Evolutionary conservation across 176 grass and related monocot genomes (phyloP).

Genomic region (Elymus sibiricus): DNA sequence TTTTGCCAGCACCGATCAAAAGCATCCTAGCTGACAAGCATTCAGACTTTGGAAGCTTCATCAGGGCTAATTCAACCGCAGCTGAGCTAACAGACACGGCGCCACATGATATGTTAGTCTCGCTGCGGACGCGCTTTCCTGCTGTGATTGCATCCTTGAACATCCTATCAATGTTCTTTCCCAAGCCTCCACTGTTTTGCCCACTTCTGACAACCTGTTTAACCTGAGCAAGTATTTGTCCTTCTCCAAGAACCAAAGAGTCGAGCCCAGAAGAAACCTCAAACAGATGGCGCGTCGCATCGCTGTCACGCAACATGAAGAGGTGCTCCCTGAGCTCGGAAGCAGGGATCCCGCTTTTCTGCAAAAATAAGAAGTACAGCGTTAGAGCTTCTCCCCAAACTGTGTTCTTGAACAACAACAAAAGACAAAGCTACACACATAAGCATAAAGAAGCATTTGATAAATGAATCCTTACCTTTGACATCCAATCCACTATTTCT

Average conservation of each 20-base stretch:
- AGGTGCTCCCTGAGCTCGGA: slow-evolving; percentile 77
- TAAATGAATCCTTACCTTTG: slow-evolving; percentile 60
- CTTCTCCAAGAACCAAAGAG: slow-evolving; percentile 81
- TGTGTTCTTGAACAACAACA: background rate
- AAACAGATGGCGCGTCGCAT: slow-evolving; percentile 74
- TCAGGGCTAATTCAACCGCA: slow-evolving; percentile 79
- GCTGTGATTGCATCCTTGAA: slow-evolving; percentile 96
- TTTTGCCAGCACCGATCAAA: slow-evolving; percentile 80
- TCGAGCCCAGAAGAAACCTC: slow-evolving; percentile 88
- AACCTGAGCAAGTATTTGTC: slow-evolving; percentile 85
- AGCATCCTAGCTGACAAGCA: slow-evolving; percentile 63
- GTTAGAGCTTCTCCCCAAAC: slow-evolving; percentile 27
- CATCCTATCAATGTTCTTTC: slow-evolving; percentile 92
- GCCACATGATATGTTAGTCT: slow-evolving; percentile 88
- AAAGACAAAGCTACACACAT: background rate
- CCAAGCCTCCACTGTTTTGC: slow-evolving; percentile 70
- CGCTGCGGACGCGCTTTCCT: slow-evolving; percentile 68
- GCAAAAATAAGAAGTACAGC: background rate
- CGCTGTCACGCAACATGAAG: slow-evolving; percentile 77
- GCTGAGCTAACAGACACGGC: slow-evolving; percentile 89
- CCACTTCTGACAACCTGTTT: slow-evolving; percentile 86
- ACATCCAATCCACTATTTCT: slow-evolving; percentile 97
- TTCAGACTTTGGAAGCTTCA: slow-evolving; percentile 77
- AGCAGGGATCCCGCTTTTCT: slow-evolving; percentile 78
- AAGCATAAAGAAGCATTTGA: background rate